phyloP scores from a whole-genome alignment of 2,329 filamentous ascomycete genomes.

The Nemania serpens region DNA sequence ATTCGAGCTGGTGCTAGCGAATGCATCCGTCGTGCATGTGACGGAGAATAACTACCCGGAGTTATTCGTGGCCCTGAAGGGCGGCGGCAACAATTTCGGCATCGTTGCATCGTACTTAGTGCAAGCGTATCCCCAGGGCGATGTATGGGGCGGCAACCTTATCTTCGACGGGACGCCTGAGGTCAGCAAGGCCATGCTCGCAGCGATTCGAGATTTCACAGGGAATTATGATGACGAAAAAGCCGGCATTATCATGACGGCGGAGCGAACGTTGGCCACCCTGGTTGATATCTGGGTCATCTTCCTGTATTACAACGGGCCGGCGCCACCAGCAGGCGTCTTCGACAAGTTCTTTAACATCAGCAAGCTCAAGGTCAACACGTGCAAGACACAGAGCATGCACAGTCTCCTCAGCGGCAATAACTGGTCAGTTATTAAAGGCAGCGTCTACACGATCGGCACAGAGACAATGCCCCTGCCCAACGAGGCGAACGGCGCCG shows the following conservation, averaged over 20 bases:
- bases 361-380: constrained; percentile 47
- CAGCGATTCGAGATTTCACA: constrained; percentile 59
- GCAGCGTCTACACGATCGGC: constrained; percentile 45
- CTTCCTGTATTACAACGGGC: constrained; percentile 67
- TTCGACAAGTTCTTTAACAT: constrained; percentile 62
- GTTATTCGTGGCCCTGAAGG: constrained; percentile 58
- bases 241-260: constrained; percentile 63
- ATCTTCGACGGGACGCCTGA: constrained; percentile 43
- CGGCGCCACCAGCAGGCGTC: constrained; percentile 53
- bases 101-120: constrained; percentile 54
- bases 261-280: constrained; percentile 50
- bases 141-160: constrained; percentile 51
- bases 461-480: constrained; percentile 47
- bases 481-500: constrained; percentile 31
- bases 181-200: constrained; percentile 46
- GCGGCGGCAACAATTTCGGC: constrained; percentile 62
- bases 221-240: constrained; percentile 63
- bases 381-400: constrained; percentile 52
- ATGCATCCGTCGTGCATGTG: constrained; percentile 53
- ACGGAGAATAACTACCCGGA: constrained; percentile 50
- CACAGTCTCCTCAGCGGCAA: constrained; percentile 52
- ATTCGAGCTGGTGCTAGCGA: constrained; percentile 58
- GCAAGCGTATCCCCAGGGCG: constrained; percentile 46
- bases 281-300: constrained; percentile 60
- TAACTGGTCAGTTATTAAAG: constrained; percentile 46